Base-by-base conservation (phyloP, 1,284 basidiomycete genomes). In the Kwoniella shivajii region DNA sequence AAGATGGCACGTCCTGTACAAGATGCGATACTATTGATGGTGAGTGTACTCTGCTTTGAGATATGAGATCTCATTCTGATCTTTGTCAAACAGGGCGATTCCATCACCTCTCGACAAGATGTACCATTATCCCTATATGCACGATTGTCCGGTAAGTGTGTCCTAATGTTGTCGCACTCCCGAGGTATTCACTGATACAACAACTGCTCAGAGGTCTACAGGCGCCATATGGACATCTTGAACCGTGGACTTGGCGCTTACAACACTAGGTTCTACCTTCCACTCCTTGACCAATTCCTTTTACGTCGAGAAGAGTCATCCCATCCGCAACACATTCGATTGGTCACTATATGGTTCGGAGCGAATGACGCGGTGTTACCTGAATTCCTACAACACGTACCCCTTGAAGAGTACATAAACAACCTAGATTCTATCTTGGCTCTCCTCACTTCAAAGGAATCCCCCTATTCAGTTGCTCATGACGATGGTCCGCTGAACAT, bases 261-360 rank as follows among this genome's bases (percentile, higher is more conserved):
- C 20, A 47, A 47, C 20, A 47, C 45, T 10, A 13, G 31, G 9
- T 47, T 47, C 27, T 47, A 47, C 20, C 20, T 47, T 4, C 45
- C 45, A 34, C 27, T 34, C 26, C 20, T 47, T 7, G 31, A 47
- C 26, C 18, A 47, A n/a, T 34, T 33, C 27, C n/a, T 47, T 13
- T 30, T 47, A 20, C 30, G 31, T 47, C n/a, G n/a, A 24, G 4
- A 4, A 29, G 11, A 9, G 45, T 34, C 13, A n/a, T 18, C 27
- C 43, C 26, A 33, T 47, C 31, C 24, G 9, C 18, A 47, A 20
- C 14, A 47, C 33, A 47, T 47, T 22, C 6, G 22, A 22, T 47
- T 47, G 26, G 31, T 53, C 6, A 53, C 41, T 16, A 42, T 44
- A 11, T 33, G 41, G 50, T 44, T 37, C 30, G 51, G 51, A 20